Percentiles rank a stretch among this genome's conserved stretches.
Evolutionary conservation across 441 rosid species (phyloP).

Genomic region (Macaranga tanarius): DNA sequence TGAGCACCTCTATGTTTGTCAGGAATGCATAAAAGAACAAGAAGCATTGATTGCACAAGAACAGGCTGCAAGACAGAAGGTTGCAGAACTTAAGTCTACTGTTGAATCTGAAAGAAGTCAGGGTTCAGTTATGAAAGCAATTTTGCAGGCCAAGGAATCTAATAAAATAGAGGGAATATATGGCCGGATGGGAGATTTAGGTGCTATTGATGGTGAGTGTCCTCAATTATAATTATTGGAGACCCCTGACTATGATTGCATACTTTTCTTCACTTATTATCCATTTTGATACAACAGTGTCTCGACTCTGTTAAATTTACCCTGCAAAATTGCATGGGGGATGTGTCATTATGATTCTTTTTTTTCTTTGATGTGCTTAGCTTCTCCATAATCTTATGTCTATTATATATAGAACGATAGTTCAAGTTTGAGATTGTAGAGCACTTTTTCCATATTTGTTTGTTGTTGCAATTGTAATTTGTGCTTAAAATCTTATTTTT

Average conservation of each 20-base stretch:
- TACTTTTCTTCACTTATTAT: not conserved
- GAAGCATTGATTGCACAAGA: slow-evolving; percentile 78
- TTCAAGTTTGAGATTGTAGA: not conserved
- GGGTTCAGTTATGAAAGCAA: slow-evolving; percentile 85
- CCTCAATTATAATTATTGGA: slow-evolving; percentile 16
- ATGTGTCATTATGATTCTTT: not conserved
- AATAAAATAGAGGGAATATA: slow-evolving; percentile 83
- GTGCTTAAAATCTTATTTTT: not conserved
- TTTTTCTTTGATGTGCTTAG: not conserved
- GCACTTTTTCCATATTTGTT: not conserved
- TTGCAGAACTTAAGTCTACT: slow-evolving; percentile 74
- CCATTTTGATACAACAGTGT: not conserved
- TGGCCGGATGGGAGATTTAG: slow-evolving; percentile 98
- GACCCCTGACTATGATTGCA: not conserved
- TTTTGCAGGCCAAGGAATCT: slow-evolving; percentile 76
- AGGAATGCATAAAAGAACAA: slow-evolving; percentile 85
- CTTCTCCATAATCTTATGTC: not conserved
- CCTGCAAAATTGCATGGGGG: not conserved
- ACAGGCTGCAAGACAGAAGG: slow-evolving; percentile 88
- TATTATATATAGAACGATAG: not conserved
- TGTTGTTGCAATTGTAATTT: not conserved
- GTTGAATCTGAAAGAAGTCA: slow-evolving; percentile 89
- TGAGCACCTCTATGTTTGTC: slow-evolving; percentile 31
- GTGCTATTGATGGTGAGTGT: slow-evolving; percentile 90
- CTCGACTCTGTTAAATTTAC: not conserved